Conservation (phyloP, 805 yeast species). For the Barnettozyma wickerhamii region DNA sequence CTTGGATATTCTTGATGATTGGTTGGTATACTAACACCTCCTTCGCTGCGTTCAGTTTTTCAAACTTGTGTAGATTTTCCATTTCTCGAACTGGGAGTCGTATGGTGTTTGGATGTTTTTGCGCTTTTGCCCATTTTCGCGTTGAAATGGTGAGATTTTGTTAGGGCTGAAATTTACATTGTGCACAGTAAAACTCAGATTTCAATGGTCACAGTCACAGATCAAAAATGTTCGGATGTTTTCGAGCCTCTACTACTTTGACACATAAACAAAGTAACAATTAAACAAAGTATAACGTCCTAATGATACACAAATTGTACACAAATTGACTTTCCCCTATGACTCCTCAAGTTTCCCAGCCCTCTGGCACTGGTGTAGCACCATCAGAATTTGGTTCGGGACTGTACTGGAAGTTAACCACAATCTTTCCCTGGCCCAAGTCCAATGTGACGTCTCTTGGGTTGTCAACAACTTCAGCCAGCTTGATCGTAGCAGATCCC, state of each 20-base stretch:
- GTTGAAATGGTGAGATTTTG: background rate
- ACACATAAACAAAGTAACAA: background rate
- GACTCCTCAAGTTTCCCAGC: constrained; percentile 10
- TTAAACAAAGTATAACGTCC: too few relatives aligned
- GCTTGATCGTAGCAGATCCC: constrained; percentile 51
- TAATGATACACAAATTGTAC: background rate
- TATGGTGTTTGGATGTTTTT: constrained; percentile 12
- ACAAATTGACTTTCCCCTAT: background rate
- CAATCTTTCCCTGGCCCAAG: constrained; percentile 37
- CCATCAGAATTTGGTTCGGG: constrained; percentile 20
- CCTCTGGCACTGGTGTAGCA: constrained; percentile 18
- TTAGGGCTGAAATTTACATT: constrained; percentile 2
- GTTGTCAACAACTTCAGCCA: constrained; percentile 46
- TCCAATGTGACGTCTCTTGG: constrained; percentile 38
- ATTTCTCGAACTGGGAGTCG: constrained; percentile 8
- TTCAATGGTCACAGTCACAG: background rate
- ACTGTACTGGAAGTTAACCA: constrained; percentile 37
- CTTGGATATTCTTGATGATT: constrained; percentile 13
- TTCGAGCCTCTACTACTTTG: background rate
- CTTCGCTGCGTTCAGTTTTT: constrained; percentile 6
- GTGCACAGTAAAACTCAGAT: background rate
- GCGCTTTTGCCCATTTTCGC: background rate
- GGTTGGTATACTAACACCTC: constrained; percentile 3
- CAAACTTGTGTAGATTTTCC: constrained; percentile 7
- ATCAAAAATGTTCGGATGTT: background rate